A percentile compares a stretch with the other conserved stretches of the same genome.
These are phyloP conservation scores for Pythium vanterpoolii DNA, from an alignment of 352 stramenopile species.

Conservation along the genomic window DNA sequence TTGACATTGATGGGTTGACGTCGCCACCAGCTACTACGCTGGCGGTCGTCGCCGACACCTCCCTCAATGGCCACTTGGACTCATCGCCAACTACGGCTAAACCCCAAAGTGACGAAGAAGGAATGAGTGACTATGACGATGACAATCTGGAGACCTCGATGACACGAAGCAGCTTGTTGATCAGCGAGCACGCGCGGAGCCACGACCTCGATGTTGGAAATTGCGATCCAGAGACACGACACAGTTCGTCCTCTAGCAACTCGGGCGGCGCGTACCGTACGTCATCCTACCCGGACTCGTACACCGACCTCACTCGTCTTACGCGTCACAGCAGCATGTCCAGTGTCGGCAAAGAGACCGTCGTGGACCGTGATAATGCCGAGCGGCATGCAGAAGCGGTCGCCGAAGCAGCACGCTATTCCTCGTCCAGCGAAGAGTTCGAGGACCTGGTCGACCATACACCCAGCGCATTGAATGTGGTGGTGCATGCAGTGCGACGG, in stretches of 20 bases:
- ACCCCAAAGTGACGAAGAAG: not conserved
- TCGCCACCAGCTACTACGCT: not conserved
- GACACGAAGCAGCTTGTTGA: slow-evolving; percentile 4
- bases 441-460: not conserved
- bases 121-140: slow-evolving; percentile 10
- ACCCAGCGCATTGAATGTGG: not conserved
- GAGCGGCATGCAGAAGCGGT: slow-evolving; percentile 16
- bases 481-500: not conserved
- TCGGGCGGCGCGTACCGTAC: not conserved
- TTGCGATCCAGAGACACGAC: not conserved
- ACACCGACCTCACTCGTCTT: not conserved
- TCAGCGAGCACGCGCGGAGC: slow-evolving; percentile 7
- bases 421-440: slow-evolving; percentile 17
- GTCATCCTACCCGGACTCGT: slow-evolving; percentile 12
- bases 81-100: too few relatives aligned
- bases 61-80: not conserved
- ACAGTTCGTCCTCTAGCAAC: slow-evolving; percentile 7
- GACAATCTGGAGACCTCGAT: slow-evolving; percentile 12
- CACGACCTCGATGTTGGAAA: not conserved
- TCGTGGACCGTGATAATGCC: slow-evolving; percentile 17
- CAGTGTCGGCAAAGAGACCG: slow-evolving; percentile 11
- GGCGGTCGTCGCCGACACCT: not conserved
- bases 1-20: not conserved
- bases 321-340: slow-evolving; percentile 17
- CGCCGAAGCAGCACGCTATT: slow-evolving; percentile 20